Evolutionary conservation across 1,284 basidiomycete species (phyloP), one percentile per base, ranked within the genome.

Genomic region (Tylopilus sp.): DNA sequence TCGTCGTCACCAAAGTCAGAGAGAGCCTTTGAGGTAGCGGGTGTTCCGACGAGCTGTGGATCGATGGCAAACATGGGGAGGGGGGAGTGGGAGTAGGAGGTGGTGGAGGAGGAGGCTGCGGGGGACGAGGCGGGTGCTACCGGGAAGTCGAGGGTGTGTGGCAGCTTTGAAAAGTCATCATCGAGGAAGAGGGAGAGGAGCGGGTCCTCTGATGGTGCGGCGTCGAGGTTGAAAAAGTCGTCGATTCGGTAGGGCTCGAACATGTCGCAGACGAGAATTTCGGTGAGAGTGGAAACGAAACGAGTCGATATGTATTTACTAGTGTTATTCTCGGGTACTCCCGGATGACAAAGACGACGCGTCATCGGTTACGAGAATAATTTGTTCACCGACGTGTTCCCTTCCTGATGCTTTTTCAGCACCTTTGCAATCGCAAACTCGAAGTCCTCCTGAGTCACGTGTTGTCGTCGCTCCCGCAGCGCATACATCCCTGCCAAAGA

Each of bases 381-480:
- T 74, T 93, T 94, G 80, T 89, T 92, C 57, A 93, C 88, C 2
- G 86, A 89, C 31, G 88, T 94, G 67, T 92, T 93, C 36, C 83
- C 84, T 62, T 95, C 92, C 61, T 92, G 87, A 76, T 92, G 90
- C 78, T 92, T 92, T 81, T 94, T 94, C 61, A 94, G 71, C 56
- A 86, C 78, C 82, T 98, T 99, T 5, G 94, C 92, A 13, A 99
- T 89, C 30, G 95, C 95, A 73, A 98, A 93, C 76, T 97, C 95
- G 63, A 99, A 98, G 69, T 99, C 96, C 63, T 98, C 96, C 70
- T 98, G 94, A 2, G 93, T 96, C 41, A 98, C 96, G 67, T 98
- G 93, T 60, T 97, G 94, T 57, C 96, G 76, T 50, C 96, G 82
- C 70, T 98, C 96, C 35, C 96, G 82, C 10, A 98, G 76, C 2